Evolutionary conservation across 208 protist species (phyloP), one percentile per base, ranked within the genome.

Genomic region (Leishmania guyanensis): DNA sequence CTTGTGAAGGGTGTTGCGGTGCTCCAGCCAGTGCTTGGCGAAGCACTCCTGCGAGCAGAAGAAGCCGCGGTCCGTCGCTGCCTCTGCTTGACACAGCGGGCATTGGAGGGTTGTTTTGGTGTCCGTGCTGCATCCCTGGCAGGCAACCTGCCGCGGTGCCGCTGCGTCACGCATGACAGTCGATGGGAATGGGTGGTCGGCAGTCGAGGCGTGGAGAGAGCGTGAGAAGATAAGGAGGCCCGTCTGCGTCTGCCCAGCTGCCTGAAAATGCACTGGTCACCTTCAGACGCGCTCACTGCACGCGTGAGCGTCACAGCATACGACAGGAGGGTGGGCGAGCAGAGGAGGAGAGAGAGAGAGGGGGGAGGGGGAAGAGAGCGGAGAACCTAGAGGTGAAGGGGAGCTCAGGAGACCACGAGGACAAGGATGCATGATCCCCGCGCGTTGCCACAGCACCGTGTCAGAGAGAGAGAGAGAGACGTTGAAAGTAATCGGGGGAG

Each of bases 11-110:
- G 89, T 89, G 65, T 91, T 79, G 46, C 94, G 92, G 84, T 97
- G 94, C 51, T 80, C 66, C 5, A 94, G 71, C 93, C 94, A 97
- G 78, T 95, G 89, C 71, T 83, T 81, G 16, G 93, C 93, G 74
- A 97, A 97, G 81, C 94, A 97, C 75, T 87, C 81, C 83, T 97
- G 94, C 5, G 83, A 77, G 81, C 94, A 97, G 84, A 93, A 97
- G 84, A 93, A 96, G n/a, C 93, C 94, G 70, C 84, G 82, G 36
- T 90, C 81, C 39, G 86, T 90, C 64, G 70, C 76, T 43, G 62
- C 72, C 78, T 96, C 89, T 0, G 94, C 94, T 69, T 97, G 90
- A 82, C 94, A 97, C 36, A 97, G 86, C 8, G 94, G 94, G 68
- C 94, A 97, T 81, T 97, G 94, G 77, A 95, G 93, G 46, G 78